Base-by-base conservation (phyloP, 2,329 filamentous ascomycete genomes). In the Claviceps spartinae region DNA sequence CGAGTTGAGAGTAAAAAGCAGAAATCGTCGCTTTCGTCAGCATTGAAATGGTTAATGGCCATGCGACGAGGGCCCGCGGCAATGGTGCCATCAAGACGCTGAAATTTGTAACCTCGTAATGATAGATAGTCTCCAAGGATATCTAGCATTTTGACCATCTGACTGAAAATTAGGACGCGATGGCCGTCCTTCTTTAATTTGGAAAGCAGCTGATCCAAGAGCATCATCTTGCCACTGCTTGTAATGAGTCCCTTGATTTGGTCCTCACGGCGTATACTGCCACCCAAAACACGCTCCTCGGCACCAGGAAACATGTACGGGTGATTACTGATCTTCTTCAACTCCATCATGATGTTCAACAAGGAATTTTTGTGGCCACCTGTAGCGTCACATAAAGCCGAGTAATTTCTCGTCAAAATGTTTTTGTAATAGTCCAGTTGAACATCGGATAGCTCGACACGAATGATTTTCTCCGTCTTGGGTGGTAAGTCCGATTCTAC, bases 351-450 rank as follows among this genome's bases (percentile, higher is more conserved):
- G 65, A 98, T 93, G 68, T 98, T 98, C 57, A 98, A 73, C 14
- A 98, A 72, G 0, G 91, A 97, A 59, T 95, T 91, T 68, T 95
- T 97, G 66, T 94, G 88, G 5, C 91, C 93, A 55, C 82, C 88
- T 45, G 85, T 83, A 46, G 89, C 91, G 62, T 95, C 87, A 60
- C 94, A 95, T 36, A 98, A 76, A 3, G 91, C 93, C 34, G 89
- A 83, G 62, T 98, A 98, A 65, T 98, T 98, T 62, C 91, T 84
- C 0, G 93, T 97, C 24, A 98, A 75, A 54, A 98, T 97, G 63
- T 97, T 97, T 71, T 97, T 97, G 74, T 98, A 98, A 67, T 96
- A 97, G 57, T 98, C 91, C 9, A 97, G 75, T 64, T 98, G 93
- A 30, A 97, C 84, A 67, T 98, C 93, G 0, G 93, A 95, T 49